Evolutionary conservation across 2,329 filamentous ascomycete species (phyloP), one percentile per base, ranked within the genome.

Genomic region (Grosmannia clavigera): DNA sequence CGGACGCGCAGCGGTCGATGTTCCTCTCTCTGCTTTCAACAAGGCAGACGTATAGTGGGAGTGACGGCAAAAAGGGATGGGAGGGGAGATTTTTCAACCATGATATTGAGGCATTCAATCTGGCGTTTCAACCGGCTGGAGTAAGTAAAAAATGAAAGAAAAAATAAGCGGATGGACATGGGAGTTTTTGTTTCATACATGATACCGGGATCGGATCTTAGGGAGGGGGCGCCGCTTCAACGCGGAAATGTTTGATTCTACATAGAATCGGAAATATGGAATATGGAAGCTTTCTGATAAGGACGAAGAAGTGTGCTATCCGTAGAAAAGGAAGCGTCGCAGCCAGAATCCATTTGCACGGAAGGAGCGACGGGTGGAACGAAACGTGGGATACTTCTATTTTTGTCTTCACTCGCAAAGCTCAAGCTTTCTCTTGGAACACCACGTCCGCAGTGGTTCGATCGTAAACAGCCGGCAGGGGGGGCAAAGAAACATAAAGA

Each of bases 111-210:
- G 46, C 43, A 43, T 58, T 40, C 55, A 31, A 43, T 57, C 54
- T 52, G 58, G 54, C 58, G 58, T 60, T 60, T 57, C 58, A 60
- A 60, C 58, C 54, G 58, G 53, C 58, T 60, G 58, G 58, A 57
- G 25, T 27, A 40, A 40, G 38, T 22, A 53, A n/a, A 52, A 52
- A n/a, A n/a, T 43, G 35, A n/a, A 33, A 55, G 5, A 33, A 48
- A 52, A 25, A 52, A 29, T 27, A 2, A 16, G 50, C 27, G 50
- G 50, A 5, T 25, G 14, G 50, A n/a, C 19, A 29, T n/a, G 22
- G 38, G 35, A 25, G 55, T 56, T 55, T 55, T 55, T 55, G 19
- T 25, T 40, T 40, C 53, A 38, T 16, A 38, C 22, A 43, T 56
- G 35, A 43, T 56, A 56, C 38, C 35, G 25, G 38, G n/a, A 40